Conservation (phyloP, 208 protist genomes). For the Endotrypanum monterogeii region DNA sequence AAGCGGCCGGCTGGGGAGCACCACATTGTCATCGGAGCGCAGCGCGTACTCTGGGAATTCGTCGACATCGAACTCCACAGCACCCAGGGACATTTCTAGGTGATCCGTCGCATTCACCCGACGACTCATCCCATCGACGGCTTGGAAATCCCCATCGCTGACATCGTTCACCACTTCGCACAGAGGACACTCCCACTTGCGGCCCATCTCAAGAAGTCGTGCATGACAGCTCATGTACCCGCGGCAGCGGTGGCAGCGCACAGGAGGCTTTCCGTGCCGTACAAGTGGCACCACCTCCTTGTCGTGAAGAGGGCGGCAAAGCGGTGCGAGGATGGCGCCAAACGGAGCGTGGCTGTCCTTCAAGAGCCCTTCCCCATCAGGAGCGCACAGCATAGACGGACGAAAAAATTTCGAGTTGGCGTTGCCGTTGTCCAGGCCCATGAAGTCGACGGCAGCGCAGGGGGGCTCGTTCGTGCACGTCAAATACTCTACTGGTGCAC, state of each 20-base stretch:
- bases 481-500: conserved; percentile 39
- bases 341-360: conserved; percentile 80
- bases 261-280: conserved; percentile 52
- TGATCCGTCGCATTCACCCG: conserved; percentile 61
- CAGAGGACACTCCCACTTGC: conserved; percentile 88
- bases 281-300: conserved; percentile 79
- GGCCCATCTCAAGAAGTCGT: conserved; percentile 85
- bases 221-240: conserved; percentile 92
- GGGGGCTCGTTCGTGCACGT: conserved; percentile 62
- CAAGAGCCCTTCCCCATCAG: conserved; percentile 54
- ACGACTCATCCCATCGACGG: conserved; percentile 75
- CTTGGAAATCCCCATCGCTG: conserved; percentile 75
- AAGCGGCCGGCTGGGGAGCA: conserved; percentile 60
- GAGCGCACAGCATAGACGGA: conserved; percentile 62
- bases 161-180: conserved; percentile 87
- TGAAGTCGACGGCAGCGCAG: conserved; percentile 71
- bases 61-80: conserved; percentile 91
- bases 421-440: conserved; percentile 88
- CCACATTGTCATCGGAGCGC: conserved; percentile 52
- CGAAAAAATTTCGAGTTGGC: conserved; percentile 92
- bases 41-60: conserved; percentile 74
- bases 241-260: conserved; percentile 94
- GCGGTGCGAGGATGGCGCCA: conserved; percentile 83
- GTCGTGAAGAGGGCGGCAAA: conserved; percentile 70
- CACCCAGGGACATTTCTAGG: conserved; percentile 72